Conservation (phyloP, 148 eudicot genomes). For the Rhododendron williamsianum region DNA sequence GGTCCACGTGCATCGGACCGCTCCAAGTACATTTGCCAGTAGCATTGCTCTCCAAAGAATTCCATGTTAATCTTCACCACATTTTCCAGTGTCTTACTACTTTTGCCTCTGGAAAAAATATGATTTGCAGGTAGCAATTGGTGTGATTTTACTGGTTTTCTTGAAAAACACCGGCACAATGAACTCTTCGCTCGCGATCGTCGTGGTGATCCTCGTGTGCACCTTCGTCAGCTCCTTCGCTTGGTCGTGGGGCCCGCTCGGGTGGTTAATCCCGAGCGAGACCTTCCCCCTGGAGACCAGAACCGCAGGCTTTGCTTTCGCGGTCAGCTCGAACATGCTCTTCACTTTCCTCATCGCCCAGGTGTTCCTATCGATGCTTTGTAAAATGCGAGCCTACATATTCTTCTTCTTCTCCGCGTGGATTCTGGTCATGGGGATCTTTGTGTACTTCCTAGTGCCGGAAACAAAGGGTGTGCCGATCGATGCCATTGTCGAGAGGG, state of each 20-base stretch:
- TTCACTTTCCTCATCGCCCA: constrained; percentile 39
- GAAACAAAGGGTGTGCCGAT: constrained; percentile 41
- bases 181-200: constrained; percentile 18
- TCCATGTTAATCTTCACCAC: not conserved
- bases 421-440: constrained; percentile 36
- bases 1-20: no score
- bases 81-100: not conserved
- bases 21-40: no score
- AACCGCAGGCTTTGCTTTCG: constrained; percentile 41
- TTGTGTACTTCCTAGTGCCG: constrained; percentile 34
- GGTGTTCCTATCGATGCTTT: constrained; percentile 37
- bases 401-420: constrained; percentile 48
- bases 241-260: constrained; percentile 46
- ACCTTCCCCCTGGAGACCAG: constrained; percentile 40
- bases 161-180: constrained; percentile 31
- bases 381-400: constrained; percentile 29
- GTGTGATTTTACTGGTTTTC: constrained; percentile 30
- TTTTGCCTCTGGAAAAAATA: not conserved
- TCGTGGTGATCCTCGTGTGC: constrained; percentile 53
- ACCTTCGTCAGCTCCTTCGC: constrained; percentile 51
- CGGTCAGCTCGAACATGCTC: constrained; percentile 50
- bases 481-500: constrained; percentile 25
- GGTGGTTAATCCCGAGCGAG: constrained; percentile 37
- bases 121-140: constrained; percentile 36
- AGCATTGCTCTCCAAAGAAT: no score